Conservation (phyloP, 164 flowering plant genomes). For the Sedum album region DNA sequence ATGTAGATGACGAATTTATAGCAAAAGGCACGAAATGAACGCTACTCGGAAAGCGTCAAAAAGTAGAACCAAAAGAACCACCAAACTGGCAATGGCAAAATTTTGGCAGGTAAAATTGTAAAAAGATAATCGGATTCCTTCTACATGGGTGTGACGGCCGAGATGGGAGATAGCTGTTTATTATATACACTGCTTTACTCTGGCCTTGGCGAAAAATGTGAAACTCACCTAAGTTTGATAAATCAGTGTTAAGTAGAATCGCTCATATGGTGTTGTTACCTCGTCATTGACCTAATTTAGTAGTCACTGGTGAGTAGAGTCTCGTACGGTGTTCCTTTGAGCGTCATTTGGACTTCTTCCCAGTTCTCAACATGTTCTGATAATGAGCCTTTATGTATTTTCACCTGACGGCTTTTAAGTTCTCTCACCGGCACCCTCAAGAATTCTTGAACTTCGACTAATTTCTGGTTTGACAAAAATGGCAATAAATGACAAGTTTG, state of each 20-base stretch:
- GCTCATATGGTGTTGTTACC: background rate
- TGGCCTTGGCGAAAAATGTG: background rate
- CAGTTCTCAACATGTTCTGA: constrained; percentile 66
- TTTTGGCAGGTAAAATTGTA: background rate
- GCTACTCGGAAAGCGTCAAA: background rate
- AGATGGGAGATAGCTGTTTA: background rate
- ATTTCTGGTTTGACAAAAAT: constrained; percentile 29
- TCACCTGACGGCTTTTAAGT: constrained; percentile 69
- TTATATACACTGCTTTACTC: background rate
- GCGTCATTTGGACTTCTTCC: constrained; percentile 53
- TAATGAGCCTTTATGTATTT: constrained; percentile 76
- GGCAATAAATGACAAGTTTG: background rate
- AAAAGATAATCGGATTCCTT: background rate
- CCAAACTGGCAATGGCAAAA: background rate
- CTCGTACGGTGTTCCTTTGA: constrained; percentile 61
- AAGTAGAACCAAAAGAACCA: background rate
- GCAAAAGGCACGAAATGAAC: background rate
- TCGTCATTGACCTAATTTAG: constrained; percentile 16
- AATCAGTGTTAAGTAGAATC: background rate
- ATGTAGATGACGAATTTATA: background rate
- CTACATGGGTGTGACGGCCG: background rate
- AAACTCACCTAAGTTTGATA: background rate
- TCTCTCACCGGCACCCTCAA: constrained; percentile 54
- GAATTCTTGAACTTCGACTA: constrained; percentile 45
- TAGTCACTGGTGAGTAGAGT: constrained; percentile 38